phyloP scores from a whole-genome alignment of 305 asterid genomes.

The Fraxinus floribunda region DNA sequence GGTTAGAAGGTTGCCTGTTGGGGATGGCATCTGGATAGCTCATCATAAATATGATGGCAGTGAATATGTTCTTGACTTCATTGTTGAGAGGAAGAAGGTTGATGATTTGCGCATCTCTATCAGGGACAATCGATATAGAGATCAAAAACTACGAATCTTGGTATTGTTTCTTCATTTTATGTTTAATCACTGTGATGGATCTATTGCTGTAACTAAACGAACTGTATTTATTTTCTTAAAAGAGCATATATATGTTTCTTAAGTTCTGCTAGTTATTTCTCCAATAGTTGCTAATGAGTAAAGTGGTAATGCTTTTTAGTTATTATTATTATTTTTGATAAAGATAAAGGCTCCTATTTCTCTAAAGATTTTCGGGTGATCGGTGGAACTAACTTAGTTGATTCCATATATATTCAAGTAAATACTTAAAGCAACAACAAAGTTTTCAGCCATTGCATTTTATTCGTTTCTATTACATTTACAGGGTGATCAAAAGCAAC shows the following conservation, averaged over 20 bases:
- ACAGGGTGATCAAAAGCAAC: neutral
- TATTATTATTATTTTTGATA: neutral
- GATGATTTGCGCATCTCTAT: slow-evolving; percentile 89
- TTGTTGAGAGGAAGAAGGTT: slow-evolving; percentile 92
- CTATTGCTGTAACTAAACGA: neutral
- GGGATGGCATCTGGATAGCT: slow-evolving; percentile 95
- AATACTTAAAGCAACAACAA: neutral
- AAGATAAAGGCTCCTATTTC: neutral
- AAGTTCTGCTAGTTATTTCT: neutral
- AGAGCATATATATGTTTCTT: neutral
- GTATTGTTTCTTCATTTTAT: slow-evolving; percentile 37
- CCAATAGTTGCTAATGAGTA: neutral
- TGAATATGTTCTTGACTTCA: slow-evolving; percentile 92
- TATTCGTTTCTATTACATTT: neutral
- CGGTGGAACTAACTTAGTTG: neutral
- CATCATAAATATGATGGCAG: slow-evolving; percentile 56
- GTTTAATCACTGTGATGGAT: neutral
- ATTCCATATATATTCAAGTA: neutral
- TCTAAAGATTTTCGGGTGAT: neutral
- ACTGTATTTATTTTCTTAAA: neutral
- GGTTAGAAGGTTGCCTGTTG: slow-evolving; percentile 93
- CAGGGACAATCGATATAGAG: slow-evolving; percentile 80
- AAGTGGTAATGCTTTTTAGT: neutral
- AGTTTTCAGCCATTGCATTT: neutral
- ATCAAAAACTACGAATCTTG: slow-evolving; percentile 90